Evolutionary conservation across 345 rosid species (phyloP).

Genomic region (Gossypium stocksii): DNA sequence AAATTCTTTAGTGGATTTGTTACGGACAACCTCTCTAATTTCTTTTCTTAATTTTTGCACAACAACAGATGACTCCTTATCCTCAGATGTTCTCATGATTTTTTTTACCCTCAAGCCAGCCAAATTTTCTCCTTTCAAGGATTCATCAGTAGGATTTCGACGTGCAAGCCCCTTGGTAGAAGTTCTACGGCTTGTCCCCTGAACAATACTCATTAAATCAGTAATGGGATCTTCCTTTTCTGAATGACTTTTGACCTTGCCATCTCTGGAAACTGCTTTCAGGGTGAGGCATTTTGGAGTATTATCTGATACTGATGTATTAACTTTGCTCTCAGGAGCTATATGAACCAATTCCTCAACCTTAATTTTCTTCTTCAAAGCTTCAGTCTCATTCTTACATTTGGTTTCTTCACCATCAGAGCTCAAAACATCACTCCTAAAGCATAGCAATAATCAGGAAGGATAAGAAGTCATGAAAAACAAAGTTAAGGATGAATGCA

Average conservation of each 20-base stretch:
- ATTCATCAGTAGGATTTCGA: slow-evolving; percentile 32
- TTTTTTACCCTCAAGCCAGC: slow-evolving; percentile 87
- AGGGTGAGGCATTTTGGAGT: slow-evolving; percentile 18
- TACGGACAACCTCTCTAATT: slow-evolving; percentile 82
- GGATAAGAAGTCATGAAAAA: neutral
- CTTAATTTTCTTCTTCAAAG: slow-evolving; percentile 40
- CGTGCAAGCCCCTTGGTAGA: slow-evolving; percentile 26
- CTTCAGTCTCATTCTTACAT: slow-evolving; percentile 32
- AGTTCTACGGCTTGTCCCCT: slow-evolving; percentile 39
- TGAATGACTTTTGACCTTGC: slow-evolving; percentile 19
- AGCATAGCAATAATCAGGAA: slow-evolving; percentile 17
- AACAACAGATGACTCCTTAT: slow-evolving; percentile 57
- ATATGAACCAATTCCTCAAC: slow-evolving; percentile 37
- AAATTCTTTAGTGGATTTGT: slow-evolving; percentile 54
- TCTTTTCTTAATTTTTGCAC: slow-evolving; percentile 84
- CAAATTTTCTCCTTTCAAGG: slow-evolving; percentile 44
- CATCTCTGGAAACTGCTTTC: slow-evolving; percentile 18
- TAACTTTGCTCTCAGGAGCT: slow-evolving; percentile 28
- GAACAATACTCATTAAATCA: slow-evolving; percentile 76
- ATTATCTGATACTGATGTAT: slow-evolving; percentile 35
- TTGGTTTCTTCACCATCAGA: slow-evolving; percentile 35
- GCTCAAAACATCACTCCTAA: slow-evolving; percentile 29
- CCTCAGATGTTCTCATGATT: slow-evolving; percentile 67
- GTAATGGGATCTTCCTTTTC: slow-evolving; percentile 23
- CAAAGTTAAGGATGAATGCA: slow-evolving; percentile 1